Evolutionary conservation across 129 eudicot genomes (phyloP).

Genomic region (Centaurea solstitialis): DNA sequence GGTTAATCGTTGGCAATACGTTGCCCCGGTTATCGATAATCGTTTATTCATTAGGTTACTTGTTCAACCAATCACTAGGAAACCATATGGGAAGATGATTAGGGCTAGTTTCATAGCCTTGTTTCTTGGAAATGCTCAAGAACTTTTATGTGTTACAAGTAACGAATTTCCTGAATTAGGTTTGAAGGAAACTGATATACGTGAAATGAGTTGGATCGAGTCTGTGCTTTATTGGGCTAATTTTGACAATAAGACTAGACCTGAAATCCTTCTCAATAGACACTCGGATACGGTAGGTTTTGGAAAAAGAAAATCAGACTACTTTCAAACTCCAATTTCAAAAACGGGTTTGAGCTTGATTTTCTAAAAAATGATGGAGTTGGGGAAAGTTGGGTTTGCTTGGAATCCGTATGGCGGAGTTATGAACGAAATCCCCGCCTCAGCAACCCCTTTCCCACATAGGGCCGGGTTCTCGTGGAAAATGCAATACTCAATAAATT

Average conservation of each 20-base stretch:
- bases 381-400: constrained; percentile 20
- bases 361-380: constrained; percentile 3
- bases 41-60: constrained; percentile 23
- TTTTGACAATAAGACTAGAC: constrained; percentile 11
- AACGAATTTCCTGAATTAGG: constrained; percentile 22
- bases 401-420: constrained; percentile 24
- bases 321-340: constrained; percentile 17
- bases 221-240: constrained; percentile 15
- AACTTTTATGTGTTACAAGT: constrained; percentile 16
- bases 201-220: constrained; percentile 21
- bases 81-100: not conserved
- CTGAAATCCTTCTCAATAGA: constrained; percentile 19
- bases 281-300: constrained; percentile 10
- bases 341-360: not conserved
- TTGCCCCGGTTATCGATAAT: constrained; percentile 10
- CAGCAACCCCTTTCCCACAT: constrained; percentile 23
- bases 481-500: constrained; percentile 18
- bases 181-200: not conserved
- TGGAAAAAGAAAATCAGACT: constrained; percentile 20
- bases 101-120: constrained; percentile 15
- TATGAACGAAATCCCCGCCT: constrained; percentile 15
- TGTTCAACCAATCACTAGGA: constrained; percentile 11
- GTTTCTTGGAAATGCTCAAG: constrained; percentile 27
- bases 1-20: constrained; percentile 14
- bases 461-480: constrained; percentile 17